Evolutionary conservation across 129 eudicot genomes (phyloP).

Genomic region (Lactuca sativa): DNA sequence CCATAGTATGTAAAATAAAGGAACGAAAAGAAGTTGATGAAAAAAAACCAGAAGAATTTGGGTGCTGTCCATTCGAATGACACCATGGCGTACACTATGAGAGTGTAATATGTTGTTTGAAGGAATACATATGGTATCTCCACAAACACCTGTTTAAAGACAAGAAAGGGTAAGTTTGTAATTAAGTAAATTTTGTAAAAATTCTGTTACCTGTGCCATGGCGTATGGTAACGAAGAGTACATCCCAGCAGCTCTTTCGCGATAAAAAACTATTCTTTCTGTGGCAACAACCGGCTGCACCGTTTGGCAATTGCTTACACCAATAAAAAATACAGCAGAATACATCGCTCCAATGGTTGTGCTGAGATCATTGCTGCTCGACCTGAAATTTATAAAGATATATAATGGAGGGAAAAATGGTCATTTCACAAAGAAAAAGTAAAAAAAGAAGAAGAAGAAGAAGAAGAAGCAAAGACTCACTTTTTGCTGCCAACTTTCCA

Average conservation of each 20-base stretch:
- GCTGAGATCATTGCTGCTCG: constrained; percentile 42
- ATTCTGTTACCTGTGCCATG: constrained; percentile 47
- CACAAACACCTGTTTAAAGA: constrained; percentile 49
- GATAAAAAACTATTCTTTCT: constrained; percentile 45
- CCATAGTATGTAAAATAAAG: constrained; percentile 82
- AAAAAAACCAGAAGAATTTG: constrained; percentile 72
- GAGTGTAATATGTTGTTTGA: constrained; percentile 50
- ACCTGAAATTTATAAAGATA: constrained; percentile 30
- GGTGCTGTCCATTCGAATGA: constrained; percentile 71
- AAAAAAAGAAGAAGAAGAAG: too few species aligned
- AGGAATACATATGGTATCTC: constrained; percentile 75
- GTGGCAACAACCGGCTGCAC: constrained; percentile 67
- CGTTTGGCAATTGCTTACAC: constrained; percentile 51
- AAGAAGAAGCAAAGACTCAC: constrained; percentile 31
- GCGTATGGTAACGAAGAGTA: constrained; percentile 49
- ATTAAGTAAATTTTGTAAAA: not conserved
- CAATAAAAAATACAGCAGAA: constrained; percentile 54
- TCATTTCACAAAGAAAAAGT: too few species aligned
- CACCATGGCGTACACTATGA: constrained; percentile 70
- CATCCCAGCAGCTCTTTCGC: too few species aligned
- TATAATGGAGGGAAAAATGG: too few species aligned
- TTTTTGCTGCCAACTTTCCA: constrained; percentile 68
- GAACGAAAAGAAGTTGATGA: constrained; percentile 61
- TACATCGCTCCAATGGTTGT: constrained; percentile 60
- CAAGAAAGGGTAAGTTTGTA: not conserved